Percentiles rank a stretch among this genome's conserved stretches.
Conservation (phyloP, 2,329 filamentous ascomycete genomes). For the Diplodia seriata region DNA sequence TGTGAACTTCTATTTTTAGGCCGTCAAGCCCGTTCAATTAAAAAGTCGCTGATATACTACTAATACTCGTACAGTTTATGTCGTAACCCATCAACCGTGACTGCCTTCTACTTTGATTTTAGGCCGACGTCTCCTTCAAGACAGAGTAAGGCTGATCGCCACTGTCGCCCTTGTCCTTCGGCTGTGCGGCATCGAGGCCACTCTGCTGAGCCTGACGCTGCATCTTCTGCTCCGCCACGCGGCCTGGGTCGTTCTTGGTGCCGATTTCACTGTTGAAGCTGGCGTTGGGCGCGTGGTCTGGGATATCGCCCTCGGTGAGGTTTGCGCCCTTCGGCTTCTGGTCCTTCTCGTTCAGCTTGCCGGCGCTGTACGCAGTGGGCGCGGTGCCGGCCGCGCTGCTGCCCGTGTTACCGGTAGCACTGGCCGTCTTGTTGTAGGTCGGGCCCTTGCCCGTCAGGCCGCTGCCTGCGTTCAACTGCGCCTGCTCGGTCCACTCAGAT, state of each 20-base stretch:
- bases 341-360: slow-evolving; percentile 39
- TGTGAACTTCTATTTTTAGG: slow-evolving; percentile 10
- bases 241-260: slow-evolving; percentile 61
- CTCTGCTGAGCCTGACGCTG: slow-evolving; percentile 44
- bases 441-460: slow-evolving; percentile 47
- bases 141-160: slow-evolving; percentile 33
- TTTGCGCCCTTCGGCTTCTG: slow-evolving; percentile 60
- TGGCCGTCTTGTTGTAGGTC: slow-evolving; percentile 41
- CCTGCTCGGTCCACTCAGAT: slow-evolving; percentile 49
- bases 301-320: slow-evolving; percentile 54
- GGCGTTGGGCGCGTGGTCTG: slow-evolving; percentile 55
- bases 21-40: background rate
- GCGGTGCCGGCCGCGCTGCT: slow-evolving; percentile 42
- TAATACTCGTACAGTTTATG: slow-evolving; percentile 8
- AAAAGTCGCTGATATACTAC: background rate
- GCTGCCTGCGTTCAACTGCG: slow-evolving; percentile 50
- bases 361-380: slow-evolving; percentile 49
- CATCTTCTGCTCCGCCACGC: slow-evolving; percentile 54
- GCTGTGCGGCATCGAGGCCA: slow-evolving; percentile 38
- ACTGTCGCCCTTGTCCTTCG: slow-evolving; percentile 32
- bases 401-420: slow-evolving; percentile 24
- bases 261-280: slow-evolving; percentile 63
- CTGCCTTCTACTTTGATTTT: slow-evolving; percentile 4
- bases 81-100: slow-evolving; percentile 15
- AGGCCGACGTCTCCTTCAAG: slow-evolving; percentile 35